phyloP scores from a whole-genome alignment of 164 flowering plant genomes.

The Euptelea pleiosperma region DNA sequence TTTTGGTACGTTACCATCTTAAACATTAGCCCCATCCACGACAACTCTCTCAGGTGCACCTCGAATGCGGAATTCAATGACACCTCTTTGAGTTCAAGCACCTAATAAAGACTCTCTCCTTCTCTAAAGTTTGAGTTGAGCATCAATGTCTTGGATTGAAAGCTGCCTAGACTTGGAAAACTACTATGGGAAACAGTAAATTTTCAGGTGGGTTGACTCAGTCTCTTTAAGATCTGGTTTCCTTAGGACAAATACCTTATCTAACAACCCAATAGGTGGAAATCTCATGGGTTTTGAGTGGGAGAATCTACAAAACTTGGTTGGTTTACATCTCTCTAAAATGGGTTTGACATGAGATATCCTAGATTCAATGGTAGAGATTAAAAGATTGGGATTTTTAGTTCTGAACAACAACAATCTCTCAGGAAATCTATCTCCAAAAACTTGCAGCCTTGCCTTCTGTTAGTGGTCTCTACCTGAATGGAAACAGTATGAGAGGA shows the following conservation, averaged over 20 bases:
- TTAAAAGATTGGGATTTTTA: constrained; percentile 61
- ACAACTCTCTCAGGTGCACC: constrained; percentile 63
- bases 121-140: constrained; percentile 88
- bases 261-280: constrained; percentile 72
- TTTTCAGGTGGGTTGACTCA: constrained; percentile 60
- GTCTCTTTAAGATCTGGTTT: constrained; percentile 50
- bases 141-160: constrained; percentile 56
- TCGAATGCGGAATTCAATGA: constrained; percentile 40
- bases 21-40: constrained; percentile 67
- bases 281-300: constrained; percentile 45
- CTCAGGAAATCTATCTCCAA: constrained; percentile 51
- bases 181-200: constrained; percentile 60
- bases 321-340: constrained; percentile 57
- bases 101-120: constrained; percentile 57
- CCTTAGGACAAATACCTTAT: constrained; percentile 57
- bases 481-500: constrained; percentile 78
- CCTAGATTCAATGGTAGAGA: constrained; percentile 53
- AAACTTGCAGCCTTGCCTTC: constrained; percentile 51
- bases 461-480: constrained; percentile 49
- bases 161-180: constrained; percentile 40
- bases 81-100: constrained; percentile 60
- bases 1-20: constrained; percentile 71
- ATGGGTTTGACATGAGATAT: constrained; percentile 54
- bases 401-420: constrained; percentile 69
- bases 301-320: constrained; percentile 47